Evolutionary conservation across 2,329 filamentous ascomycete species (phyloP), one percentile per base, ranked within the genome.

Genomic region (Pseudogymnoascus sp.): DNA sequence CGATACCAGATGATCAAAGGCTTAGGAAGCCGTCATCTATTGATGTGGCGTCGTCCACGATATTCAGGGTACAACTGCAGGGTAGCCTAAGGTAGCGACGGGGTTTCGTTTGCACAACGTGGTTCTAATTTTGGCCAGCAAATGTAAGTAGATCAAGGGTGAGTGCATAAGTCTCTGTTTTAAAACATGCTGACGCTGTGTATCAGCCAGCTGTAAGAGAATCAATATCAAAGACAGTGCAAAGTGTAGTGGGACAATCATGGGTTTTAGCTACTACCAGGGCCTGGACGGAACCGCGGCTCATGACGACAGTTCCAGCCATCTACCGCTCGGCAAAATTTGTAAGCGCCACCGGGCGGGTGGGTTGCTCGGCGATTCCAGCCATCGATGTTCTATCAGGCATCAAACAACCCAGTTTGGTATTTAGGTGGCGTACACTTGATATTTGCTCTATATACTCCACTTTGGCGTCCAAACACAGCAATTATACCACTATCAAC

Each of bases 311-410:
- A 55, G 45, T 55, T 33, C 25, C 38, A 45, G 45, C 45, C 25
- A 33, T 30, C 45, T 55, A 55, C 45, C 45, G 45, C 45, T 55
- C 45, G 45, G 45, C 45, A 55, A 55, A 55, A 55, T 33, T 55
- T 55, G 45, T 55, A 55, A 55, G 28, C 49, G 49, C 49, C 28
- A 33, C 28, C n/a, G 11, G 9, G 25, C 28, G 28, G 49, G 49
- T 33, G 49, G 49, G 6, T 30, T 52, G 23, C 3, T 28, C 14
- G 6, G 42, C 7, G n/a, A 55, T 55, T 55, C 28, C 16, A 30
- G 9, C 25, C 14, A 55, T 33, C 49, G 33, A 55, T n/a, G n/a
- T 33, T 55, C n/a, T 33, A 33, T 1, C 9, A 55, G 28, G 49
- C 49, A 33, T 55, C 49, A 55, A 55, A 55, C 49, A 55, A 33